Base-by-base conservation (phyloP, 495 filamentous ascomycete species). In the Massariosphaeria phaeospora region DNA sequence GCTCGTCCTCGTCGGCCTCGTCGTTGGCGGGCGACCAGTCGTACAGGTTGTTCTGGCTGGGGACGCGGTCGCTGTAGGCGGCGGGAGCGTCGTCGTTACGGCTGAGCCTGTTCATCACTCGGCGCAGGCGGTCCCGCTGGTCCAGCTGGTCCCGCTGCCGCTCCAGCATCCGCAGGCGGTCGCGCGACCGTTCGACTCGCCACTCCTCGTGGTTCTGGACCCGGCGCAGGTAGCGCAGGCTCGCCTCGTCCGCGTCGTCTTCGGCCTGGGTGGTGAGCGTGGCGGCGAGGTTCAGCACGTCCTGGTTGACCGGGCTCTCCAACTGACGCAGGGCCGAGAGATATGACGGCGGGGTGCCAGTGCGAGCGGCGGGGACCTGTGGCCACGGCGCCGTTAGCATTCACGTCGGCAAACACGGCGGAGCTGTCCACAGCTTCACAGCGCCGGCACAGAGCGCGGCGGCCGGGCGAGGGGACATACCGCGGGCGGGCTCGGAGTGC, bases 11-110 rank as follows among this genome's bases (percentile, higher is more conserved):
- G 27, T 81, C 78, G 34, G 79, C 75, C 31, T 77, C 75, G 33
- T 67, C 55, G 5, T 72, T 57, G 4, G 73, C 73, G 10, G 80
- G 80, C 21, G 79, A 76, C 81, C 81, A 83, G 52, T 80, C 81
- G 63, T 81, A 80, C 21, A 81, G 66, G 38, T 69, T 72, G 38
- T 79, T 75, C 44, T 72, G 57, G 45, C 70, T 76, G 20, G 78
- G 70, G 2, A 75, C 61, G 35, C 72, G 75, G 23, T 73, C 70
- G 43, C 77, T 74, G 62, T 80, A 83, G 18, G 69, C 62, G 18
- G 69, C 62, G 5, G 53, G 55, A n/a, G 56, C 29, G 31, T 63
- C 66, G 43, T 66, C 53, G 11, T 61, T 38, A 10, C 67, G 59
- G 42, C 65, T 67, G 48, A 71, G 55, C 3, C 66, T 38, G 13